Base-by-base conservation (phyloP, 768 basidiomycete species). In the Rhodotorula taiwanensis region DNA sequence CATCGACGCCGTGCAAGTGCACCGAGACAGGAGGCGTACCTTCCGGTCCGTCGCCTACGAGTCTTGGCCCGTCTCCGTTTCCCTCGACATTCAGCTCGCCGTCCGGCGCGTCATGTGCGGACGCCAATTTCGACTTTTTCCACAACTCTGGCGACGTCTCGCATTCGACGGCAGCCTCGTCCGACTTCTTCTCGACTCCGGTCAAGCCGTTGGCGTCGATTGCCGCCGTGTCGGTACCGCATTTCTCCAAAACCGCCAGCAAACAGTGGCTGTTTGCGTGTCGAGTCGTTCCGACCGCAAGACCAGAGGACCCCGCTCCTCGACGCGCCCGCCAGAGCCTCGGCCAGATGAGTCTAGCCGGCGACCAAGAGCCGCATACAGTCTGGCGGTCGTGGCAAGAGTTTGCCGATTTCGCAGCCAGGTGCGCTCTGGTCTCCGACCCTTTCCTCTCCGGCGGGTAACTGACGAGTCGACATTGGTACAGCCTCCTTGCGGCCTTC, bases 341-440 rank as follows among this genome's bases (percentile, higher is more conserved):
- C 3, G 64, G 64, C 4, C 52, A 51, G 45, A 66, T 66, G 64
- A 27, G 47, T 36, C 34, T 66, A 23, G 64, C 64, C 16, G 60
- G 60, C 8, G 27, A 39, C 21, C 45, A 39, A 14, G 70, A 70
- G 39, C 70, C 70, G 27, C 64, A 67, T 28, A 70, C 70, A 18
- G 63, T 70, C 5, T 70, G 64, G 52, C 33, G 70, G n/a, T 52
- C 62, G 9, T 70, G 70, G 70, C 53, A 52, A 16, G 70, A 70
- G 42, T 70, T 64, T 44, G 52, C 65, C 52, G 70, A 70, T 14
- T 67, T 70, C 21, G 49, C 52, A 36, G 15, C 56, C 20, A 62
- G 52, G 70, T 70, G 54, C 48, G 65, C 30, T 39, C 23, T 18
- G 8, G 18, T 16, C 47, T 28, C 33, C 3, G n/a, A n/a, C 11